phyloP scores from a whole-genome alignment of 176 grass and related monocot species.

The Rhynchospora breviuscula region DNA sequence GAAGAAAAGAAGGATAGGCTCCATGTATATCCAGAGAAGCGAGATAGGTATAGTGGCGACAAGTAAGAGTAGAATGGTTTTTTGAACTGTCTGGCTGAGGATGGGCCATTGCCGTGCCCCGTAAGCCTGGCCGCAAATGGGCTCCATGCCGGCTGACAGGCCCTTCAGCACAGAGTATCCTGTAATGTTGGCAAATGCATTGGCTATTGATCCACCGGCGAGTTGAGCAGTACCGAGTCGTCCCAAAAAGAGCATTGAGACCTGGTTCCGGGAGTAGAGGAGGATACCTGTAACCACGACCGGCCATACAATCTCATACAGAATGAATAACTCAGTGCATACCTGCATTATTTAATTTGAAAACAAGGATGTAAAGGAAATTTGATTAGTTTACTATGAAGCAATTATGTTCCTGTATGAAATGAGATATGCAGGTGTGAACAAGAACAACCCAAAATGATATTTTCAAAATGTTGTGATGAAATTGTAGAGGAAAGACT shows the following conservation, averaged over 20 bases:
- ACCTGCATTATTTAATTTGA: conserved; percentile 21
- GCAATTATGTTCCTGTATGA: not conserved
- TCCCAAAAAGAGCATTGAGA: conserved; percentile 42
- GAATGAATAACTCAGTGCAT: conserved; percentile 20
- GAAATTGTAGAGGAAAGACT: conserved; percentile 13
- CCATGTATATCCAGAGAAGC: conserved; percentile 65
- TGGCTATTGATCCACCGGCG: conserved; percentile 44
- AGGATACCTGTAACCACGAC: conserved; percentile 36
- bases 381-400: not conserved
- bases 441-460: not conserved
- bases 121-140: conserved; percentile 46
- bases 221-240: conserved; percentile 37
- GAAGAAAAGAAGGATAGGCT: conserved; percentile 49
- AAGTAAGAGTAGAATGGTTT: conserved; percentile 58
- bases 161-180: conserved; percentile 53
- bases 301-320: conserved; percentile 32
- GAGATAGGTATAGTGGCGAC: conserved; percentile 49
- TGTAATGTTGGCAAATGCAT: conserved; percentile 47
- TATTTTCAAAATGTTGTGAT: not conserved
- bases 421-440: too few relatives aligned
- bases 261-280: conserved; percentile 33
- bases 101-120: conserved; percentile 52
- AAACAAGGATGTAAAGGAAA: not conserved
- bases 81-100: conserved; percentile 52
- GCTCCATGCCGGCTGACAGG: conserved; percentile 46